Percentiles rank a stretch among this genome's conserved stretches.
Evolutionary conservation across 1,284 basidiomycete species (phyloP).

Genomic region (Fomes fomentarius): DNA sequence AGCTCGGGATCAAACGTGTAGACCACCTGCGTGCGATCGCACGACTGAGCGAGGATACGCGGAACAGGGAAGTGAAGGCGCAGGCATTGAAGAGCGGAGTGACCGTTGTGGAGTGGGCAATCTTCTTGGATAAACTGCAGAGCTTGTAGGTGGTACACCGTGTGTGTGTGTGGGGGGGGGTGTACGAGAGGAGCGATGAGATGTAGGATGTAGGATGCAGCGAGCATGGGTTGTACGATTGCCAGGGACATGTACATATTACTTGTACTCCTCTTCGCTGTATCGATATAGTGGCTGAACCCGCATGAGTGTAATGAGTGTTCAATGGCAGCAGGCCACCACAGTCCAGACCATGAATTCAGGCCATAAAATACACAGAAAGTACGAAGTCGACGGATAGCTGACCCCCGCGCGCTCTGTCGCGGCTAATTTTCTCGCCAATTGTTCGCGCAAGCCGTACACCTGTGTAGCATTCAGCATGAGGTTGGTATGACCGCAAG

Average conservation of each 20-base stretch:
- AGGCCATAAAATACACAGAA: no score
- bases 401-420: no score
- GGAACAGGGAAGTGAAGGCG: conserved; percentile 67
- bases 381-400: no score
- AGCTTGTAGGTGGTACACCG: no score
- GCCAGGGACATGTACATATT: not conserved
- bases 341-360: no score
- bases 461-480: conserved; percentile 43
- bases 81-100: conserved; percentile 66
- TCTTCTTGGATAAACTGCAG: conserved; percentile 59
- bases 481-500: not conserved
- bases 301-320: no score
- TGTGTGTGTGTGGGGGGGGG: no score
- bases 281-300: no score
- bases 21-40: conserved; percentile 65
- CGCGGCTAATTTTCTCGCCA: conserved; percentile 69
- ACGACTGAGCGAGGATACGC: conserved; percentile 60
- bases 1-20: conserved; percentile 57
- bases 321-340: no score
- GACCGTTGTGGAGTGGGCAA: conserved; percentile 78
- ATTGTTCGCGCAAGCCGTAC: conserved; percentile 57
- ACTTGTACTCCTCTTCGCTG: not conserved
- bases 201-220: no score
- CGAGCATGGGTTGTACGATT: no score
- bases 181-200: not conserved